phyloP scores from a whole-genome alignment of 441 rosid genomes.

The Bruguiera hainesii region DNA sequence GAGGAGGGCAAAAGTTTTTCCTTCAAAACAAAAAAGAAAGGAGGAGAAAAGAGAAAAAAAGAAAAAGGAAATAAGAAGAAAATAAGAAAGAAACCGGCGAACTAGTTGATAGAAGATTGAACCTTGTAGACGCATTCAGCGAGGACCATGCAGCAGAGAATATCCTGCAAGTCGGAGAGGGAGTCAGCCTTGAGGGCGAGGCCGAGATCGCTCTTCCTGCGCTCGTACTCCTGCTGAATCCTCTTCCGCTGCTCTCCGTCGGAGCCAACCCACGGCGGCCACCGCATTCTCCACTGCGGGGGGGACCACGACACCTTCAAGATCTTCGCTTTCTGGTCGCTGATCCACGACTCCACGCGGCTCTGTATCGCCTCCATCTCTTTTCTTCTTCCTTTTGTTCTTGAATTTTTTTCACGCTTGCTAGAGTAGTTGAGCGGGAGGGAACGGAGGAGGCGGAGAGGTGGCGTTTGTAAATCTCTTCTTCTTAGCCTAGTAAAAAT shows the following conservation, averaged over 20 bases:
- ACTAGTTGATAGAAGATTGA: not conserved
- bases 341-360: constrained; percentile 89
- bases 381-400: too few relatives aligned
- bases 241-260: constrained; percentile 52
- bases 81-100: not conserved
- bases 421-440: too few relatives aligned
- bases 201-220: constrained; percentile 65
- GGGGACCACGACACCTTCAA: constrained; percentile 77
- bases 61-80: not conserved
- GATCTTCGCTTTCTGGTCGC: constrained; percentile 73
- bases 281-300: constrained; percentile 66
- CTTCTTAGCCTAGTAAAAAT: too few relatives aligned
- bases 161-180: constrained; percentile 77
- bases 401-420: not conserved
- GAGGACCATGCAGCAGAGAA: constrained; percentile 95
- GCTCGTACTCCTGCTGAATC: constrained; percentile 75
- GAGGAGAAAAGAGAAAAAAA: not conserved
- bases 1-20: too few relatives aligned
- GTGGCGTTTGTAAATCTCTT: too few relatives aligned
- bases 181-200: constrained; percentile 78
- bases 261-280: constrained; percentile 68
- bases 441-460: too few relatives aligned
- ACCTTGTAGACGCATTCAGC: constrained; percentile 98
- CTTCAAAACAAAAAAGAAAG: too few relatives aligned
- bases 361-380: constrained; percentile 71